Evolutionary conservation across 495 filamentous ascomycete genomes (phyloP), one percentile per base, ranked within the genome.

Genomic region (Neurospora sp.): DNA sequence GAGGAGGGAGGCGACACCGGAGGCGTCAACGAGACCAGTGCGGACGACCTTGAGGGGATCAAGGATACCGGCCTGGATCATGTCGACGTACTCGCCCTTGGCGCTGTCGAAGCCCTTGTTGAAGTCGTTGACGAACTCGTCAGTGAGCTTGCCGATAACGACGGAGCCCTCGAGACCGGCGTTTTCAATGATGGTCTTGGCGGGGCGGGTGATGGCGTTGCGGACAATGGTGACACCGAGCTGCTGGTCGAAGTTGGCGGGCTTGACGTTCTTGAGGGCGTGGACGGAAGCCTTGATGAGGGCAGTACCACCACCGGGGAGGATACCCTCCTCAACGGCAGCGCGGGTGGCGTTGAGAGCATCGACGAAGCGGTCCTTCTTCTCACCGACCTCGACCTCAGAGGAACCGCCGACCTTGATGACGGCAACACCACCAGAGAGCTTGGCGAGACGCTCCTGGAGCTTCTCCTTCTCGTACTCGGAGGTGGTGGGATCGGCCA

Each of bases 401-500:
- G 94, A 98, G 72, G 94, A 87, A 82, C 96, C 96, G 78, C 96
- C 96, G 76, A 99, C 96, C 88, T 95, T 97, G 88, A 99, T 98
- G 84, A 99, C 96, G 75, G 96, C 96, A 79, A 99, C 96, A 89
- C 96, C 96, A 71, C 96, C 96, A 68, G 96, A 98, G 76, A 99
- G 93, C 91, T 99, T 99, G 77, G 96, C 96, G 70, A 98, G 92
- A 85, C 96, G 96, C 86, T 99, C 96, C 84, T 98, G 96, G 72
- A 99, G 92, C 89, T 99, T 99, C 90, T 99, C 96, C 88, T 97
- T 98, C 89, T 99, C 96, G 85, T 99, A 98, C 78, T 98, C 96
- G 73, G 94, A 97, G 73, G 96, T 98, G 73, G 87, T 89, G 39
- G 96, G 90, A 86, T 98, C 96, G 75, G 84, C 87, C 90, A 98